phyloP scores from a whole-genome alignment of 106 monocot genomes.

The Alisma plantagoaquatica region DNA sequence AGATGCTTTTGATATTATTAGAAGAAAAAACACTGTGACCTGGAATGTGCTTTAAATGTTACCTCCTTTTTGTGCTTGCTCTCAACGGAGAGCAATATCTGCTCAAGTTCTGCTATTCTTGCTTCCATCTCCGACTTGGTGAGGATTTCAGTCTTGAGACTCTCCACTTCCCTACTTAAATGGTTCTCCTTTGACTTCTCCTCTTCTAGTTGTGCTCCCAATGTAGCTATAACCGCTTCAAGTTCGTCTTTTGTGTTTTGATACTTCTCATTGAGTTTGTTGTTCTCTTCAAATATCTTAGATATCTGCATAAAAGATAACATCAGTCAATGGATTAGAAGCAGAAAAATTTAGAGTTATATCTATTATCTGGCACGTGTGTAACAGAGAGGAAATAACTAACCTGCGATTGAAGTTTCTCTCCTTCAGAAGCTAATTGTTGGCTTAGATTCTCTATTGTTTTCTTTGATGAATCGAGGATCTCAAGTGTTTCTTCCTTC shows the following conservation, averaged over 20 bases:
- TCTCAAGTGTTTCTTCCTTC: constrained; percentile 32
- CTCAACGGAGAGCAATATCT: constrained; percentile 25
- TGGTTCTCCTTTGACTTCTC: constrained; percentile 30
- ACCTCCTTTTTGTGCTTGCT: constrained; percentile 50
- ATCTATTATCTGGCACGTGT: background rate
- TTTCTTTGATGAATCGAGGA: constrained; percentile 34
- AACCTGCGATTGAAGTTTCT: constrained; percentile 64
- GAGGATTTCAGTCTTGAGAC: constrained; percentile 28
- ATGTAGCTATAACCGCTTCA: constrained; percentile 17
- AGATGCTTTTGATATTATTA: background rate
- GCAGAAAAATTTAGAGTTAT: background rate
- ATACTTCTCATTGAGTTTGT: constrained; percentile 30
- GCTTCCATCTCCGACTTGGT: constrained; percentile 35
- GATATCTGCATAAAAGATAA: constrained; percentile 34
- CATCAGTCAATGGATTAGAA: background rate
- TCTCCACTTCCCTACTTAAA: constrained; percentile 25
- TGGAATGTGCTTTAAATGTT: constrained; percentile 17
- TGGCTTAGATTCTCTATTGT: constrained; percentile 34
- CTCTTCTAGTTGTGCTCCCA: constrained; percentile 42
- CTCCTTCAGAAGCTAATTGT: constrained; percentile 35
- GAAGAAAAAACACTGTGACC: constrained; percentile 32
- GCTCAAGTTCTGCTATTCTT: constrained; percentile 33
- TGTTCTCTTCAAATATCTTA: constrained; percentile 46
- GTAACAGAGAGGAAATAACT: constrained; percentile 5
- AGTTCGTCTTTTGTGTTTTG: constrained; percentile 51